Evolutionary conservation across 805 yeast genomes (phyloP).

Genomic region (Grigorovia transvaalensis): DNA sequence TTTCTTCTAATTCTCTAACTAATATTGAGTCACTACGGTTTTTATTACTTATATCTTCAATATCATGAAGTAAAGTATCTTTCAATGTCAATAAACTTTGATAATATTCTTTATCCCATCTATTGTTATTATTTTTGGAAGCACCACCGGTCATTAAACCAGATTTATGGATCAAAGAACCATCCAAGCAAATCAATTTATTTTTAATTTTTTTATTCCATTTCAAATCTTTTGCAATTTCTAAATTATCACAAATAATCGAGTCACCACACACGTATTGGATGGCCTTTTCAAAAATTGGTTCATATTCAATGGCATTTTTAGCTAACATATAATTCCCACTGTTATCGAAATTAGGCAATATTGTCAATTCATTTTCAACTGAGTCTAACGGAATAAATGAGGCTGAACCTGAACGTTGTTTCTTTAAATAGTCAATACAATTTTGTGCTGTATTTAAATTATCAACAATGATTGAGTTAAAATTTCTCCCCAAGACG

Average conservation of each 20-base stretch:
- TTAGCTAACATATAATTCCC: slow-evolving; percentile 35
- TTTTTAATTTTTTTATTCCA: slow-evolving; percentile 52
- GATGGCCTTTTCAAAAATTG: slow-evolving; percentile 61
- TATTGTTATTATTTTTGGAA: slow-evolving; percentile 35
- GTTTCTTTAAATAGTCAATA: slow-evolving; percentile 70
- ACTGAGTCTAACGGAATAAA: slow-evolving; percentile 84
- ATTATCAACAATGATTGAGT: slow-evolving; percentile 75
- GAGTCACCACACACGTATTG: slow-evolving; percentile 73
- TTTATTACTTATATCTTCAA: slow-evolving; percentile 32
- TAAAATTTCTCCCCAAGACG: slow-evolving; percentile 66
- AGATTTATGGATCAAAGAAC: slow-evolving; percentile 72
- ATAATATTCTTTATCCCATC: slow-evolving; percentile 69
- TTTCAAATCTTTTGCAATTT: slow-evolving; percentile 57
- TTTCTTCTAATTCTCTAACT: slow-evolving; percentile 49
- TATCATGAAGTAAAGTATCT: slow-evolving; percentile 38
- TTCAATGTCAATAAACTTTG: slow-evolving; percentile 41
- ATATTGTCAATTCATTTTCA: slow-evolving; percentile 49
- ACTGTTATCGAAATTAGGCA: slow-evolving; percentile 9
- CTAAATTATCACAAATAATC: slow-evolving; percentile 62
- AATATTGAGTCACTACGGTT: slow-evolving; percentile 43
- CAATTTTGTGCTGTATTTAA: slow-evolving; percentile 61
- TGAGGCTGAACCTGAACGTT: slow-evolving; percentile 74
- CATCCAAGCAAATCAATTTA: slow-evolving; percentile 73
- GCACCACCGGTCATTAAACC: slow-evolving; percentile 92
- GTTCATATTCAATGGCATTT: slow-evolving; percentile 66